Evolutionary conservation across 2,329 filamentous ascomycete genomes (phyloP).

Genomic region (Fusarium cicatricum): DNA sequence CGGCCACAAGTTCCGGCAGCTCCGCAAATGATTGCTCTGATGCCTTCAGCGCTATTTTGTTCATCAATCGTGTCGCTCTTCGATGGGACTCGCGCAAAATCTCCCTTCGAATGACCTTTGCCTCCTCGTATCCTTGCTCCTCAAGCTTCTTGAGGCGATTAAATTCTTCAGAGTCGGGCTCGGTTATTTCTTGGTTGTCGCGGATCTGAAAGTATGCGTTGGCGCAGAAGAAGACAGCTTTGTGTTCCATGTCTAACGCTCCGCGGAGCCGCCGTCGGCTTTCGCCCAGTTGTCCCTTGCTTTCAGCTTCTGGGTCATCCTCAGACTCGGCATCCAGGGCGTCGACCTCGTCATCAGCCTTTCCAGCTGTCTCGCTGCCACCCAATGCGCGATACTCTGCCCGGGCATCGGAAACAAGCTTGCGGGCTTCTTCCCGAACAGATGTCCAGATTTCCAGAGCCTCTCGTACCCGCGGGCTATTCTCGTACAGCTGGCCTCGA

Average conservation of each 20-base stretch:
- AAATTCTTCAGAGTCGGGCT: slow-evolving; percentile 73
- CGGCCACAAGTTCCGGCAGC: slow-evolving; percentile 65
- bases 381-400: slow-evolving; percentile 64
- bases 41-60: slow-evolving; percentile 63
- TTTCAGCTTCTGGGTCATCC: slow-evolving; percentile 47
- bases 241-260: slow-evolving; percentile 82
- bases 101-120: slow-evolving; percentile 80
- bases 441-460: slow-evolving; percentile 76
- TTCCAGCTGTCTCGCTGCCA: slow-evolving; percentile 18
- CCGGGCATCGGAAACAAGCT: slow-evolving; percentile 70
- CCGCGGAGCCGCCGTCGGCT: slow-evolving; percentile 71
- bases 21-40: slow-evolving; percentile 64
- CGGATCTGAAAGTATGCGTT: slow-evolving; percentile 88
- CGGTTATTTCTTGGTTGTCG: slow-evolving; percentile 69
- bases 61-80: slow-evolving; percentile 63
- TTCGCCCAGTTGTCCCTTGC: slow-evolving; percentile 58
- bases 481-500: slow-evolving; percentile 81
- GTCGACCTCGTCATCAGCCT: slow-evolving; percentile 5
- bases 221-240: slow-evolving; percentile 83
- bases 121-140: slow-evolving; percentile 75
- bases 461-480: slow-evolving; percentile 71
- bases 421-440: slow-evolving; percentile 58
- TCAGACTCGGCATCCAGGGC: slow-evolving; percentile 41
- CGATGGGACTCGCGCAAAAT: slow-evolving; percentile 67
- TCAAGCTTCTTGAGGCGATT: slow-evolving; percentile 74